Base-by-base conservation (phyloP, 2,329 filamentous ascomycete species). In the Arthrobotrys musiformis region DNA sequence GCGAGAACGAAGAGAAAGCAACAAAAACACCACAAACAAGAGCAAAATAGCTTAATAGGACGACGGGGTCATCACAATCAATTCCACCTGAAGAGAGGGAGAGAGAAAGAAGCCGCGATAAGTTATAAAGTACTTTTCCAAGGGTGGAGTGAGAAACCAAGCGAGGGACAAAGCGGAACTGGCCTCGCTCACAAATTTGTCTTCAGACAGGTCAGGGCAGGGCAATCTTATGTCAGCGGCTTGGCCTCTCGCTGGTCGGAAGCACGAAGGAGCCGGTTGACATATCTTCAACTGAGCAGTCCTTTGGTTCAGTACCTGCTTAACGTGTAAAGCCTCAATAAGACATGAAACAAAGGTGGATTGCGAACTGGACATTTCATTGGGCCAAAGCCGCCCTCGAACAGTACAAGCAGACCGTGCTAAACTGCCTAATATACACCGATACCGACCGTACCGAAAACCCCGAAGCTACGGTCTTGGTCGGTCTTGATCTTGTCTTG, bases 1-100 rank as follows among this genome's bases (percentile, higher is more conserved):
- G 64, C 50, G 70, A 52, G 62, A 80, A 74, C 26, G 60, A 67
- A 76, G 78, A 40, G 54, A 58, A 58, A 58, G 54, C 54, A 58
- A 40, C 54, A 37, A 58, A 58, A 58, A 58, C 54, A 78, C 70
- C 79, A 81, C 78, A 75, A 68, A 79, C 80, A 82, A 69, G 79
- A 81, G 81, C 80, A 78, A 52, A 79, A 76, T 70, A 79, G 78
- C 68, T 62, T 62, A 78, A 60, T 35, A 26, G 35, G 58, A 26
- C 35, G 58, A 72, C 48, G 66, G 42, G 52, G 52, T 70, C 56
- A 63, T 56, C 26, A 30, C 54, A 70, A n/a, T n/a, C 56, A 70
- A 70, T 70, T 42, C 33, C 66, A 52, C 66, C 30, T 26, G 24
- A 7, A 30, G 19, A 40, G 54, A 58, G n/a, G n/a, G n/a, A n/a